A percentile compares a stretch with the other conserved stretches of the same genome.
phyloP scores from a whole-genome alignment of 345 rosid genomes.

The Corchorus olitorius region DNA sequence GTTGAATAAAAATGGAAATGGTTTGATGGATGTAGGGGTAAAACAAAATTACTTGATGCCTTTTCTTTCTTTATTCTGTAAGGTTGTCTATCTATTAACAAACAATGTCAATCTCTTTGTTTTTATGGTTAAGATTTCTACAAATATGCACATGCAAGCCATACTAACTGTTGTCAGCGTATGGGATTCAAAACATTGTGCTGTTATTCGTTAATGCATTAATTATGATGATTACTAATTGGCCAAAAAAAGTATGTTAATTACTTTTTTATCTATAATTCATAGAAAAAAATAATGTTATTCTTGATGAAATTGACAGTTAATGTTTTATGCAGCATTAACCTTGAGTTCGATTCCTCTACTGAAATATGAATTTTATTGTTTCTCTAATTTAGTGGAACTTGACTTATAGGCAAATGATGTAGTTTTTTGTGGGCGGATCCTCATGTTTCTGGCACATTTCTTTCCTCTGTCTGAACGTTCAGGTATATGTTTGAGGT shows the following conservation, averaged over 20 bases:
- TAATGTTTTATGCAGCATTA: background rate
- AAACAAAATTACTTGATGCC: background rate
- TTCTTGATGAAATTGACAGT: background rate
- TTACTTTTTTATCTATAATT: background rate
- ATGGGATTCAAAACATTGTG: background rate
- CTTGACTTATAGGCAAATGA: constrained; percentile 76
- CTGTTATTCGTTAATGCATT: background rate
- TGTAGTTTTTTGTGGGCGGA: constrained; percentile 95
- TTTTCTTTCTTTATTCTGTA: background rate
- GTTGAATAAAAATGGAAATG: no score
- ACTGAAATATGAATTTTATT: background rate
- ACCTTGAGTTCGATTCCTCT: background rate
- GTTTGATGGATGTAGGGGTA: no score
- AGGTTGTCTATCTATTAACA: background rate
- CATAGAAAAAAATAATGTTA: background rate
- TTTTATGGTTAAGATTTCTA: background rate
- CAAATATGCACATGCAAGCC: background rate
- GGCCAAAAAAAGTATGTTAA: no score
- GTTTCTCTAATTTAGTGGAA: constrained; percentile 14
- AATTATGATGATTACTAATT: background rate
- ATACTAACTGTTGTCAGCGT: background rate
- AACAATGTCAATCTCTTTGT: background rate
- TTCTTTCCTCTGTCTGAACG: constrained; percentile 96
- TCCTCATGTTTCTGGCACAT: constrained; percentile 95
- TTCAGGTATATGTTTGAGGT: constrained; percentile 60